A percentile compares a stretch with the other conserved stretches of the same genome.
Conservation (phyloP, 495 filamentous ascomycete genomes). For the Podospora fimiseda region DNA sequence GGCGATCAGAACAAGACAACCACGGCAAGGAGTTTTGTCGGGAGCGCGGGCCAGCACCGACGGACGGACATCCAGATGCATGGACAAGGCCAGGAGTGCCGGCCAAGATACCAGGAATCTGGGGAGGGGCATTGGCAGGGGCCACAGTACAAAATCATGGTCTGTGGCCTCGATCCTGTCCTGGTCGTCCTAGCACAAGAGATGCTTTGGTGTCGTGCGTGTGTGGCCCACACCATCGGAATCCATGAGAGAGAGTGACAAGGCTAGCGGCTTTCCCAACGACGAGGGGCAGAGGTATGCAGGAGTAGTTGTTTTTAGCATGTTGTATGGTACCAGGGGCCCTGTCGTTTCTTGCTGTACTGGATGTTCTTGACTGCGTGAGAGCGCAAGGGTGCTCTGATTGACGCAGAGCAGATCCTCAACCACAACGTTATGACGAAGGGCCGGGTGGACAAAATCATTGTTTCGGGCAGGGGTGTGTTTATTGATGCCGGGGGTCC, state of each 20-base stretch:
- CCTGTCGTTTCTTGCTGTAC: constrained; percentile 19
- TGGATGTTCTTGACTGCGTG: constrained; percentile 22
- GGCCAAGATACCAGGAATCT: constrained; percentile 11
- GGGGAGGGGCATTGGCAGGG: constrained; percentile 11
- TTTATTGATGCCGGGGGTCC: constrained; percentile 7
- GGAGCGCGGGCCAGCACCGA: constrained; percentile 5
- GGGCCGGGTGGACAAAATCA: constrained; percentile 18
- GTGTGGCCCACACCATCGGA: constrained; percentile 21
- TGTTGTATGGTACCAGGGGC: constrained; percentile 16
- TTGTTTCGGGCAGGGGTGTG: constrained; percentile 12
- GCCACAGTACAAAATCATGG: constrained; percentile 9
- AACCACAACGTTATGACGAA: constrained; percentile 6
- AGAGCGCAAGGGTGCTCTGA: constrained; percentile 18
- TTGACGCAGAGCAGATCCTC: constrained; percentile 22
- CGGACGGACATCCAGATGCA: constrained; percentile 10
- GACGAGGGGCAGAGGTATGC: constrained; percentile 6
- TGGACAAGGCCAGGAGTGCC: background rate
- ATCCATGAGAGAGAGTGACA: constrained; percentile 11
- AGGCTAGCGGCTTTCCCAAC: constrained; percentile 7
- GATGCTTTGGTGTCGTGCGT: constrained; percentile 5
- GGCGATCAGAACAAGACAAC: constrained; percentile 3
- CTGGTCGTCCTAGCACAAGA: background rate
- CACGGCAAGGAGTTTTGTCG: constrained; percentile 5
- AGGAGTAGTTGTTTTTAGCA: constrained; percentile 22
- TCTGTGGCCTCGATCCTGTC: constrained; percentile 10